These are phyloP conservation scores for Lachnellula hyalina DNA, from an alignment of 2,329 filamentous ascomycete species.

Conservation along the genomic window DNA sequence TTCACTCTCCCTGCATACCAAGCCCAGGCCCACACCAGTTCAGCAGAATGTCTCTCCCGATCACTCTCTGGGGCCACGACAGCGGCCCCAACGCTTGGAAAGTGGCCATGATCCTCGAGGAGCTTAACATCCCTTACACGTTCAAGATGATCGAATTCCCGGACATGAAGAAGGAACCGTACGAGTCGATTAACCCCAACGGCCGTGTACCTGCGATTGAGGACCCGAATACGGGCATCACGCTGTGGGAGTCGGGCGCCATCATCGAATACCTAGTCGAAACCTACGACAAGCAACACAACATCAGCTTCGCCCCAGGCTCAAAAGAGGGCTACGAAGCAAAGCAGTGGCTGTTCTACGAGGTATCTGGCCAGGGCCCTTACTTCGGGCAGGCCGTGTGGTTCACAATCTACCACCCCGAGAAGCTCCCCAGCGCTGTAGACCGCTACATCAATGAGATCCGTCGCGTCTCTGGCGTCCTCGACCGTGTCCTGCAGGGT, in stretches of 20 bases:
- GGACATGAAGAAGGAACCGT: slow-evolving; percentile 36
- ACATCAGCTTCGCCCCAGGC: slow-evolving; percentile 30
- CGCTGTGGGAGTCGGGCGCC: slow-evolving; percentile 40
- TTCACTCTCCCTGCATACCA: too few relatives aligned
- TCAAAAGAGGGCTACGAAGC: slow-evolving; percentile 29
- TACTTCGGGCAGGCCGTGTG: slow-evolving; percentile 35
- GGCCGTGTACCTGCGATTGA: slow-evolving; percentile 29
- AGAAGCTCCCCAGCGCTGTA: slow-evolving; percentile 38
- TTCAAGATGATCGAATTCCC: slow-evolving; percentile 32
- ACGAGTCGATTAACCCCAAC: slow-evolving; percentile 28
- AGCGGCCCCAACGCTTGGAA: slow-evolving; percentile 28
- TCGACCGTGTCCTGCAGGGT: slow-evolving; percentile 36
- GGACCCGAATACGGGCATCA: slow-evolving; percentile 37
- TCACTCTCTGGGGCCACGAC: slow-evolving; percentile 11
- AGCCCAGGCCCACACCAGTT: too few relatives aligned
- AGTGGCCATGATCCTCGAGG: slow-evolving; percentile 38
- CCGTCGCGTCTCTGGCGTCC: slow-evolving; percentile 30
- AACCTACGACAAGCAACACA: slow-evolving; percentile 35
- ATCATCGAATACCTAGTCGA: slow-evolving; percentile 39
- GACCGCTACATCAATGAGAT: slow-evolving; percentile 42
- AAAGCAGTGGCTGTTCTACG: slow-evolving; percentile 37
- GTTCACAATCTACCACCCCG: slow-evolving; percentile 31
- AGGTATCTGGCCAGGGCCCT: slow-evolving; percentile 34
- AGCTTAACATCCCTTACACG: slow-evolving; percentile 38
- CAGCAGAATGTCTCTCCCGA: background rate